Base-by-base conservation (phyloP, 257 asterid species). In the Solanum arcanum region DNA sequence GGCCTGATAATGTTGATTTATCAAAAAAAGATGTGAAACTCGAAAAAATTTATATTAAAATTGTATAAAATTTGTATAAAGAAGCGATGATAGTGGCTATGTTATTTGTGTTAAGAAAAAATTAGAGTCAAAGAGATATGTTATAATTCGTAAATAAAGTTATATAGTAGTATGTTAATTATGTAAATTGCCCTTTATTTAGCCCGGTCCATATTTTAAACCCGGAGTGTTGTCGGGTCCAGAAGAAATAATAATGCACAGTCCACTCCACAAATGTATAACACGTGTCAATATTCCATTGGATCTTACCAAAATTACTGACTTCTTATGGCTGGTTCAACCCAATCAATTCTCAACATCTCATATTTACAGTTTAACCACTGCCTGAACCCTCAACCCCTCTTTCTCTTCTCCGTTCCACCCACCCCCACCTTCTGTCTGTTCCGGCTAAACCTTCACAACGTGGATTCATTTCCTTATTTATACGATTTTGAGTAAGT, bases 351-450 rank as follows among this genome's bases (percentile, higher is more conserved):
- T 3, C 37, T 12, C 16, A 80, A 69, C 89, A 82, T 20, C 60
- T 69, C 62, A 87, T 13, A 6, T 46, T 73, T 49, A 35, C 23
- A 20, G 15, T 23, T 37, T 70, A 37, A 20, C 33, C 27, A 21
- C 6, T 49, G 15, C 72, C 84, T 82, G 87, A 87, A 87, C 89
- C 87, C 87, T 87, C 84, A 87, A 85, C 2, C 77, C 69, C 37
- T 83, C 64, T 70, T 80, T 87, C 84, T 52, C 89, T 27, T 3
- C 20, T 13, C 33, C 56, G 20, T 3, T 7, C 3, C 83, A 21
- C 3, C 15, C 3, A 1, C 27, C 35, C 84, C 16, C 9, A 47
- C 14, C 11, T 72, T 10, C 29, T 81, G 85, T 49, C 69, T 12
- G 44, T 29, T 81, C 46, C 29, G 31, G 29, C 44, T 4, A 81